These are phyloP conservation scores for Physcia stellaris DNA, from an alignment of 495 filamentous ascomycete species.

Conservation along the genomic window DNA sequence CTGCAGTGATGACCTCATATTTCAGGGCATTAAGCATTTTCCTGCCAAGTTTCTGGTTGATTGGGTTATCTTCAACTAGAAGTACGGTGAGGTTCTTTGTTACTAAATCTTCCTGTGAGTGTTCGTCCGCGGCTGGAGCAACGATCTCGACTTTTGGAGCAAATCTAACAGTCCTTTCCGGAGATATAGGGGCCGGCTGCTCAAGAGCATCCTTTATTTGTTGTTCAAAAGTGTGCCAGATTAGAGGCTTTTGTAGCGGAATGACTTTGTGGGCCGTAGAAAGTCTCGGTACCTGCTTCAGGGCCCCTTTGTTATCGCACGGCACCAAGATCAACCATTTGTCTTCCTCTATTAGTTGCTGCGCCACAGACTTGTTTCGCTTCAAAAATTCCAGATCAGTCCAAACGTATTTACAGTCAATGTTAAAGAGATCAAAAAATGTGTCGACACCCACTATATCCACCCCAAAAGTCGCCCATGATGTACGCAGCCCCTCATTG, in stretches of 20 bases:
- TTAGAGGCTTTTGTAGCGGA: conserved; percentile 13
- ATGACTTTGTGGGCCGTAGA: conserved; percentile 8
- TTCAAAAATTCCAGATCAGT: conserved; percentile 11
- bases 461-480: conserved; percentile 16
- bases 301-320: conserved; percentile 12
- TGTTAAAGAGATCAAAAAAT: conserved; percentile 6
- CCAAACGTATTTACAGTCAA: conserved; percentile 18
- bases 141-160: conserved; percentile 14
- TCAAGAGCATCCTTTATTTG: conserved; percentile 11
- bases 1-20: conserved; percentile 27
- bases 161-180: conserved; percentile 12
- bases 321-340: conserved; percentile 13
- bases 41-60: conserved; percentile 18
- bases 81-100: conserved; percentile 10
- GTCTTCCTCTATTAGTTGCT: conserved; percentile 10
- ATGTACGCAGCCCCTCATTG: conserved; percentile 9
- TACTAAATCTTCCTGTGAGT: conserved; percentile 6
- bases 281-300: conserved; percentile 9
- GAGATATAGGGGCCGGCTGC: neutral
- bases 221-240: conserved; percentile 17
- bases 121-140: conserved; percentile 4
- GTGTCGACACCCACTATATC: conserved; percentile 6
- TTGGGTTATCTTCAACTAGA: conserved; percentile 19
- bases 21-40: conserved; percentile 15
- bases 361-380: conserved; percentile 5